Evolutionary conservation across 2,329 filamentous ascomycete species (phyloP), one percentile per base, ranked within the genome.

Genomic region (Pseudopyricularia cyperi): DNA sequence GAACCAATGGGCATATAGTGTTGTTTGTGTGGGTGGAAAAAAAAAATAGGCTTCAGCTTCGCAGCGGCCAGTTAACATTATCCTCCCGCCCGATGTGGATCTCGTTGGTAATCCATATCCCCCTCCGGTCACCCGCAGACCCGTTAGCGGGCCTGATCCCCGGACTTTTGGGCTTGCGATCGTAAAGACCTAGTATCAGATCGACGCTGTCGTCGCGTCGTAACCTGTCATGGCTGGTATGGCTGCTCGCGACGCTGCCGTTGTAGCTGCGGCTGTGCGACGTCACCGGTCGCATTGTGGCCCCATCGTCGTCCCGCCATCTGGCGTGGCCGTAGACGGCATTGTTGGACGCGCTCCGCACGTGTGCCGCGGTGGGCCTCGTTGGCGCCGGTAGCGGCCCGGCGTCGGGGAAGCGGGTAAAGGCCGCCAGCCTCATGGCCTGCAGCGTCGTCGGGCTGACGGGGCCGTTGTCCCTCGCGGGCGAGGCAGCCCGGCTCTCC

Each of bases 41-140:
- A n/a, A 4, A 14, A 12, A 35, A 14, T 14, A 6, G 14, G 9
- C 12, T 11, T 28, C 22, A 33, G 32, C 30, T 46, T 35, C 39
- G 55, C 34, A 64, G 50, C 9, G 61, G 61, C 63, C 63, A 65
- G 7, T 61, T 57, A 4, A 52, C 55, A 37, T 57, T 54, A 11
- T 59, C 53, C 11, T 63, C 58, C 33, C 53, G 48, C 33, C 60
- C 51, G 3, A 65, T 53, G 5, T 53, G 55, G 7, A 64, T 54
- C 51, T 63, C 63, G 33, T 61, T 65, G 54, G 58, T 61, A 14
- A 64, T 58, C 62, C 61, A 65, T 50, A 64, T 64, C 6, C 57
- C 57, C 1, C 57, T 57, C 2, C 39, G 50, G 35, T 59, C 54
- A 14, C 52, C 46, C 7, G 37, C 39, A n/a, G 34, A 5, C 14